Evolutionary conservation across 352 stramenopile genomes (phyloP).

Genomic region (Pilasporangium apinafurcum): DNA sequence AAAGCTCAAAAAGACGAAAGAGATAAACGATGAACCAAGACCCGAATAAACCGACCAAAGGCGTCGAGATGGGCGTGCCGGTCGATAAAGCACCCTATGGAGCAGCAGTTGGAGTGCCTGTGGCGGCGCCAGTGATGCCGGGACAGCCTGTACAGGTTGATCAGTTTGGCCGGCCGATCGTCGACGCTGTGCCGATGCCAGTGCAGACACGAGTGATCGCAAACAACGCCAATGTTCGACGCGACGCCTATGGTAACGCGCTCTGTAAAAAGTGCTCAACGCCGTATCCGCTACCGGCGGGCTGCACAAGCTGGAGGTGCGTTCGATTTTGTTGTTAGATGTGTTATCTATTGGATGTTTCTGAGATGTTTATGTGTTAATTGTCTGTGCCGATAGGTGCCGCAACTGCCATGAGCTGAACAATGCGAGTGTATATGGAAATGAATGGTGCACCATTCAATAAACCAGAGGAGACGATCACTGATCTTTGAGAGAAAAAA

Average conservation of each 20-base stretch:
- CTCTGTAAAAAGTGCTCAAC: constrained; percentile 66
- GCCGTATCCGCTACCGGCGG: constrained; percentile 60
- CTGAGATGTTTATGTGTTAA: constrained; percentile 2
- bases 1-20: no score
- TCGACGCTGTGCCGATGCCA: constrained; percentile 8
- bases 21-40: constrained; percentile 15
- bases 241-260: constrained; percentile 60
- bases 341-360: not conserved
- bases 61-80: constrained; percentile 7
- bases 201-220: constrained; percentile 8
- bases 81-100: constrained; percentile 3
- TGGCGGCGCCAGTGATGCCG: not conserved
- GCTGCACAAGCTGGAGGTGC: constrained; percentile 63
- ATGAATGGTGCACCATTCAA: constrained; percentile 73
- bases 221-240: constrained; percentile 23
- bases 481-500: no score
- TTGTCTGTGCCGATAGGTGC: constrained; percentile 20
- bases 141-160: constrained; percentile 11
- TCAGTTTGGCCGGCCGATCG: constrained; percentile 13
- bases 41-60: constrained; percentile 9
- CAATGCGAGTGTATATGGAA: constrained; percentile 70
- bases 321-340: not conserved
- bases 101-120: not conserved
- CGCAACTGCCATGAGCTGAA: constrained; percentile 68
- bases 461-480: no score